Evolutionary conservation across 306 rosid species (phyloP), one percentile per base, ranked within the genome.

Genomic region (Rosa multiflora): DNA sequence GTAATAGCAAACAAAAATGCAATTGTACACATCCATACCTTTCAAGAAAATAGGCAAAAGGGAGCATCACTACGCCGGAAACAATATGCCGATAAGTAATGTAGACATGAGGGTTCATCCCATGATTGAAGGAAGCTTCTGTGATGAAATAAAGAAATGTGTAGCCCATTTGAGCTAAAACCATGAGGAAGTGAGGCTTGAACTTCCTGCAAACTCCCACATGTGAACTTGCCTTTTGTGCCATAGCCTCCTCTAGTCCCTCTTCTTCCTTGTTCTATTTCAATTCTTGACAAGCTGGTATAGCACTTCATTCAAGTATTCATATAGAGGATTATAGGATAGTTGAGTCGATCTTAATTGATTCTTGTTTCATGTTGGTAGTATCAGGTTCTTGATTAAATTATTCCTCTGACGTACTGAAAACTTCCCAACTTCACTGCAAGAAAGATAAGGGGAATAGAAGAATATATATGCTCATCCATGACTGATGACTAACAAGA

Each of bases 121-220:
- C 99, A 86, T 87, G 97, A 46, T 91, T 91, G 89, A 94, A 89
- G 40, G 97, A 92, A 71, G 97, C 90, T 75, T 94, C 92, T 3
- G 89, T 82, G 66, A 94, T 81, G 17, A 91, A 86, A 83, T 87
- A 89, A 21, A 91, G 70, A 56, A 91, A 48, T 6, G 95, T 88
- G 37, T 92, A 92, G 29, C 88, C 89, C 0, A 87, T 5, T 58
- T 92, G 97, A 17, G 75, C 29, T 10, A 82, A 64, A 13, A 86
- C 23, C 97, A 94, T 91, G 39, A 91, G 77, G 26, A 92, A 3
- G 78, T 94, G 98, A 63, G 98, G 92, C 80, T 89, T 90, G 75
- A 88, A 89, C 78, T 82, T 89, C 63, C 29, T 82, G 77, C 5
- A 87, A 14, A 72, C 10, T 55, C 77, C 52, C 81, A 71, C 55